phyloP scores from a whole-genome alignment of 805 yeast species.

The Saccharomycopsis sp. region DNA sequence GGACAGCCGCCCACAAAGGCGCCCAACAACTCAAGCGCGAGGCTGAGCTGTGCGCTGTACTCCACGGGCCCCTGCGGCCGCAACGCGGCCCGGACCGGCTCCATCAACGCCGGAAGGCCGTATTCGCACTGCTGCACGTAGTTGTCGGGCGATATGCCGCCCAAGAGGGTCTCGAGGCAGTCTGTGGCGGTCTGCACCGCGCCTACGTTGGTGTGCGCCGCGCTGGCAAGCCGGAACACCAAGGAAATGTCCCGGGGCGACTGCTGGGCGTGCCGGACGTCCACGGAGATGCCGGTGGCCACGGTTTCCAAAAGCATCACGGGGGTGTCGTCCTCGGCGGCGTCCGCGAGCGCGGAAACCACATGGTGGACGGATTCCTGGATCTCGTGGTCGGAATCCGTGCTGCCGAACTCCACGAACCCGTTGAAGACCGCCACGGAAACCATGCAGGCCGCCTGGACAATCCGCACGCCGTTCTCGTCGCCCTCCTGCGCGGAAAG shows the following conservation, averaged over 20 bases:
- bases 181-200: slow-evolving; percentile 61
- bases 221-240: slow-evolving; percentile 57
- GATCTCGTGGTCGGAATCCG: slow-evolving; percentile 19
- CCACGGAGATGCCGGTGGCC: slow-evolving; percentile 48
- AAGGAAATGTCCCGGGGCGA: slow-evolving; percentile 40
- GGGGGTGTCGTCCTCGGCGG: slow-evolving; percentile 75
- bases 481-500: too few relatives aligned
- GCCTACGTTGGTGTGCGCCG: slow-evolving; percentile 71
- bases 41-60: slow-evolving; percentile 53
- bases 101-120: slow-evolving; percentile 46
- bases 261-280: slow-evolving; percentile 29
- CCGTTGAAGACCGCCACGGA: slow-evolving; percentile 46
- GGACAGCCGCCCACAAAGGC: slow-evolving; percentile 44
- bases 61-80: slow-evolving; percentile 28
- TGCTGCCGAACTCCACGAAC: slow-evolving; percentile 30
- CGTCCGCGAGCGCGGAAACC: slow-evolving; percentile 42
- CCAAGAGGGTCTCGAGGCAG: slow-evolving; percentile 55
- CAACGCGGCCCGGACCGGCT: slow-evolving; percentile 32
- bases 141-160: slow-evolving; percentile 35
- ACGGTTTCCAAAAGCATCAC: slow-evolving; percentile 66
- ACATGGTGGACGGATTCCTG: slow-evolving; percentile 28
- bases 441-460: slow-evolving; percentile 35
- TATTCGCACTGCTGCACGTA: slow-evolving; percentile 43
- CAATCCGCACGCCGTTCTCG: slow-evolving; percentile 27
- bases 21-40: slow-evolving; percentile 50